Evolutionary conservation across 805 yeast genomes (phyloP), one percentile per base, ranked within the genome.

Genomic region (Pichia phayaonensis): DNA sequence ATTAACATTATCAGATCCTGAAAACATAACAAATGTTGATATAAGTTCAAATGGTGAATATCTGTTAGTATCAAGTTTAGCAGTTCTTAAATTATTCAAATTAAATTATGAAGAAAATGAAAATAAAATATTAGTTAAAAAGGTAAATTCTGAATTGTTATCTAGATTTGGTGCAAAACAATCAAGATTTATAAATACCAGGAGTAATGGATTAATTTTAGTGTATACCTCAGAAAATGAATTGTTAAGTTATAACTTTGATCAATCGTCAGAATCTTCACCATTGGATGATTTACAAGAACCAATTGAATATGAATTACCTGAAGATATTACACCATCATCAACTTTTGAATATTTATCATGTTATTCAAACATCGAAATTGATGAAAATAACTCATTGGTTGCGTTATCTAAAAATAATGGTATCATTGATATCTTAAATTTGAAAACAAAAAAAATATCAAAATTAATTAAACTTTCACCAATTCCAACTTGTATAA

Each of bases 1-100:
- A 66, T 62, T 87, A 59, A 70, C 77, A 2, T 68, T 84, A 52
- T 73, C 80, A 44, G 94, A 84, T 55, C 95, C 86, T 31, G 97
- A 89, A 55, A 86, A 86, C 66, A 83, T 94, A 46, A 71, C 89
- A 1, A 69, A 76, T 36, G 88, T 85, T 52, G 73, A 80, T 11
- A 63, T 90, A 40, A 84, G 89, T 20, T 74, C 76, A 22, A 80
- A 80, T 56, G 90, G 86, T 2, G 70, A 78, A 34, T 72, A 80
- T 26, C 67, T 94, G 47, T 84, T 83, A 0, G 94, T 90, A 21
- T 80, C 90, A 7, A 81, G 95, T 42, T 69, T 81, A 42, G 71
- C 81, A 15, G 74, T 82, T 2, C 80, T 87, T 5, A 88, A 84
- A 63, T 59, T 90, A 1, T 92, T 89, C 62, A 72, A 72, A 53